Conservation (phyloP, 768 basidiomycete genomes). For the Russula ochroleuca region DNA sequence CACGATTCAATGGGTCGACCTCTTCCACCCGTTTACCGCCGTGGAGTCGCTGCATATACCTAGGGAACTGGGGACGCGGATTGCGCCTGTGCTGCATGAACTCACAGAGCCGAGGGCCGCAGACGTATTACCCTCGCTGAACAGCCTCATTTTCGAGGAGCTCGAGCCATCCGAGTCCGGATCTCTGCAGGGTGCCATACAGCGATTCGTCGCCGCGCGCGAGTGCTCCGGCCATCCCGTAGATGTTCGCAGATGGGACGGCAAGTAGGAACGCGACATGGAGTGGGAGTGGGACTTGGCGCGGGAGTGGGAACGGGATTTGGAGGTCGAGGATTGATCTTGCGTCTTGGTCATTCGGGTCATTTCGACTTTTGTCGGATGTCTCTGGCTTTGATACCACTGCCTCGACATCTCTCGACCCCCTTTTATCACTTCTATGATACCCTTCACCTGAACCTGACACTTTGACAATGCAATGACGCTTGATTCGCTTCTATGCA, state of each 20-base stretch:
- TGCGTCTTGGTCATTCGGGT: too few relatives aligned
- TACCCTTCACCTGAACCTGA: too few relatives aligned
- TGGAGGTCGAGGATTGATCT: background rate
- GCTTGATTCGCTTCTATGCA: too few relatives aligned
- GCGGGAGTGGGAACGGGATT: background rate
- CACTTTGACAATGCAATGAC: too few relatives aligned
- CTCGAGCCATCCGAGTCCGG: background rate
- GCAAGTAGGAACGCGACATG: background rate
- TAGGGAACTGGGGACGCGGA: background rate
- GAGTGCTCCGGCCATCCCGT: background rate
- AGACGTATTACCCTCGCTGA: conserved; percentile 14
- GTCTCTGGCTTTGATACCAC: too few relatives aligned
- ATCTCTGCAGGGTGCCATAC: background rate
- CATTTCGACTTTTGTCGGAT: too few relatives aligned
- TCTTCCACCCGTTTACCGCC: background rate
- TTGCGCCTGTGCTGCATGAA: background rate
- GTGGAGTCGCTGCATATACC: conserved; percentile 1
- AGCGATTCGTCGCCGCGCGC: background rate
- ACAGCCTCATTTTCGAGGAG: background rate
- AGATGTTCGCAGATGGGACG: background rate
- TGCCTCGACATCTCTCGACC: too few relatives aligned
- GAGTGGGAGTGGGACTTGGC: background rate
- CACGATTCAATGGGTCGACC: background rate
- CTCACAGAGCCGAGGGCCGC: background rate
- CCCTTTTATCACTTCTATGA: too few relatives aligned